A percentile compares a stretch with the other conserved stretches of the same genome.
phyloP scores from a whole-genome alignment of 2,329 filamentous ascomycete species.

The Thermochaetoides dissita region DNA sequence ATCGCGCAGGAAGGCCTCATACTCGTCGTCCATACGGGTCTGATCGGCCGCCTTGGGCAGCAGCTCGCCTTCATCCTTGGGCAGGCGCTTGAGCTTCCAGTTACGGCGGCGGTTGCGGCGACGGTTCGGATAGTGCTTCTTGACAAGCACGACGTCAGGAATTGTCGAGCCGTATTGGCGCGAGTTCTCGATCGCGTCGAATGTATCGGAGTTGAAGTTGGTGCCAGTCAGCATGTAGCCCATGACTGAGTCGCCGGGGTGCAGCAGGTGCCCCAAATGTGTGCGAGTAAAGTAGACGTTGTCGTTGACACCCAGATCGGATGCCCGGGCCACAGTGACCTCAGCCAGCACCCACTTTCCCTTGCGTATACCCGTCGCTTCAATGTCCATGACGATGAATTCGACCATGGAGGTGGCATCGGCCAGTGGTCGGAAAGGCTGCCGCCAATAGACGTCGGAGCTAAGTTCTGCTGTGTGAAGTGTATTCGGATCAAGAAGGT shows the following conservation, averaged over 20 bases:
- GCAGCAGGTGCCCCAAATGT: constrained; percentile 72
- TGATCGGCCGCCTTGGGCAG: constrained; percentile 77
- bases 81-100: constrained; percentile 94
- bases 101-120: constrained; percentile 71
- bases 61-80: constrained; percentile 75
- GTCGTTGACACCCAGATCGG: constrained; percentile 76
- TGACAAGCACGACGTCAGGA: constrained; percentile 87
- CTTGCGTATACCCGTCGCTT: constrained; percentile 58
- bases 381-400: constrained; percentile 91
- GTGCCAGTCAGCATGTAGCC: constrained; percentile 84
- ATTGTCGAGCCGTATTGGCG: constrained; percentile 64
- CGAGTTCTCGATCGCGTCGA: constrained; percentile 67
- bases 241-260: constrained; percentile 82
- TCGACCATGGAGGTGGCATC: constrained; percentile 78
- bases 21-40: constrained; percentile 79
- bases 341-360: constrained; percentile 79
- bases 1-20: constrained; percentile 92
- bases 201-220: constrained; percentile 83
- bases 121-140: constrained; percentile 80
- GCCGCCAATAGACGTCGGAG: constrained; percentile 74
- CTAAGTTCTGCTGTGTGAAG: constrained; percentile 82
- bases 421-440: constrained; percentile 70
- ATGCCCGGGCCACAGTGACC: constrained; percentile 72
- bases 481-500: constrained; percentile 78
- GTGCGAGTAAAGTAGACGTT: constrained; percentile 81